Percentiles rank a stretch among this genome's conserved stretches.
These are phyloP conservation scores for Colletotrichum neosansevieriae DNA, from an alignment of 2,329 filamentous ascomycete genomes.

Conservation along the genomic window DNA sequence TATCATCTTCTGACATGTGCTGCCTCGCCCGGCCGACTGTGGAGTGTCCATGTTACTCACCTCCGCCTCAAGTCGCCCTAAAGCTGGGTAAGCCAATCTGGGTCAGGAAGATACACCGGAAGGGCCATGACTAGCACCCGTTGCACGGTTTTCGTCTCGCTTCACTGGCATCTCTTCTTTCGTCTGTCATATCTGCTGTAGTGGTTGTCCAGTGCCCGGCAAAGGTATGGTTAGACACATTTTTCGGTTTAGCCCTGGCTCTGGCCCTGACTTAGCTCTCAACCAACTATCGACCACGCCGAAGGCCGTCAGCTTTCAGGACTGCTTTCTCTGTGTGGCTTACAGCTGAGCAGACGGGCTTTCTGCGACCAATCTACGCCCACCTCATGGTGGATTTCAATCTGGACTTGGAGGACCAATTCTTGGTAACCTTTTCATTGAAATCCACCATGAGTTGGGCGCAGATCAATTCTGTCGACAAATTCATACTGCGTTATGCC, in stretches of 20 bases:
- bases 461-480: neutral
- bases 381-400: neutral
- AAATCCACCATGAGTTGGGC: too few relatives aligned
- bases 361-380: neutral
- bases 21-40: too few relatives aligned
- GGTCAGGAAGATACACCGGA: neutral
- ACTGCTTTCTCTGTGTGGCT: neutral
- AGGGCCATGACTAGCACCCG: constrained; percentile 11
- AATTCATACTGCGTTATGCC: neutral
- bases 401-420: neutral
- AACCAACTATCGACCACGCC: neutral
- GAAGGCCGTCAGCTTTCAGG: neutral
- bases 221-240: neutral
- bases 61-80: neutral
- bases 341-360: neutral
- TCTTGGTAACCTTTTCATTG: too few relatives aligned
- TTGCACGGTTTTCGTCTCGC: constrained; percentile 3
- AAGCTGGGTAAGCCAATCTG: neutral
- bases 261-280: constrained; percentile 2
- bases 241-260: neutral
- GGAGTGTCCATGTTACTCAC: too few relatives aligned
- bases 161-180: neutral
- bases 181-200: neutral
- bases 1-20: too few relatives aligned
- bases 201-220: neutral